Evolutionary conservation across 2,329 filamentous ascomycete genomes (phyloP).

Genomic region (Aspergillus versicolor): DNA sequence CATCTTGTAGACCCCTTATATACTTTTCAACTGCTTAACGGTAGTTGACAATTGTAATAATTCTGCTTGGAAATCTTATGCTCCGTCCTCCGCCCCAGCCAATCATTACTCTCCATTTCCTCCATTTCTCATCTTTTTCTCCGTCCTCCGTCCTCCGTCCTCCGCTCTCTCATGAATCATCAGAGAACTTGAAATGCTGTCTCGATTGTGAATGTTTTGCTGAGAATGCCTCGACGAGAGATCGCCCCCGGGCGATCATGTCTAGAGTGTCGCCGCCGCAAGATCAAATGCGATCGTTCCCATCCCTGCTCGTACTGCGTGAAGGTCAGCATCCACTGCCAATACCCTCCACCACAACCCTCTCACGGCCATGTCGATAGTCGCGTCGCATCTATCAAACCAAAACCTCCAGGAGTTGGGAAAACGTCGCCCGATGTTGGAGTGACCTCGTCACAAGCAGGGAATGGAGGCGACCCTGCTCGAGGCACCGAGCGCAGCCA

Average conservation of each 20-base stretch:
- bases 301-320: constrained; percentile 20
- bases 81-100: neutral
- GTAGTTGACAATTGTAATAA: neutral
- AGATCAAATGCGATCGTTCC: constrained; percentile 25
- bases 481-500: neutral
- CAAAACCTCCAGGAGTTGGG: neutral
- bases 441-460: neutral
- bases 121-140: neutral
- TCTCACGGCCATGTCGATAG: neutral
- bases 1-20: too few species aligned
- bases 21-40: too few species aligned
- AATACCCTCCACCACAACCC: neutral
- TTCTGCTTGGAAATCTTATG: neutral
- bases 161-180: neutral
- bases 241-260: constrained; percentile 18
- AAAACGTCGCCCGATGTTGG: neutral
- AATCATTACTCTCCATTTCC: neutral
- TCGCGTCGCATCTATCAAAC: neutral
- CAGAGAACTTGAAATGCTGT: neutral
- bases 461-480: neutral
- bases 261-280: constrained; percentile 25
- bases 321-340: constrained; percentile 1
- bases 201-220: neutral
- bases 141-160: neutral
- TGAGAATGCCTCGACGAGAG: constrained; percentile 10